Percentiles rank a stretch among this genome's conserved stretches.
Evolutionary conservation across 1,284 basidiomycete genomes (phyloP).

Genomic region (Ceraceosorus bombacis): DNA sequence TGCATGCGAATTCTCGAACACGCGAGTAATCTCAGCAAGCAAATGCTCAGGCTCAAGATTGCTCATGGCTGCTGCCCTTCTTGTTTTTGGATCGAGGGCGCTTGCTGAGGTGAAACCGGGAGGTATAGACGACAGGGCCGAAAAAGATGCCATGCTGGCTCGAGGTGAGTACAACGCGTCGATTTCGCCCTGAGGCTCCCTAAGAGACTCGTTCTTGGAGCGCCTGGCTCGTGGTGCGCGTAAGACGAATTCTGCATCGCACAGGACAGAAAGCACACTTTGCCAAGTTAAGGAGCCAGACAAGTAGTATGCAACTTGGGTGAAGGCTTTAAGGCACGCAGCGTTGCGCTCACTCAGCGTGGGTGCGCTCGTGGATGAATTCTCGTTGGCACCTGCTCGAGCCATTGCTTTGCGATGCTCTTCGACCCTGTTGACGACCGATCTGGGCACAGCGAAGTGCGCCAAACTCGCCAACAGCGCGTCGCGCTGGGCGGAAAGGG

Average conservation of each 20-base stretch:
- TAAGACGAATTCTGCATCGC: conserved; percentile 23
- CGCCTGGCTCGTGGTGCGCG: conserved; percentile 1
- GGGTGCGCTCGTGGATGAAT: conserved; percentile 1
- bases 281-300: conserved; percentile 86
- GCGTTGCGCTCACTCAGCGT: conserved; percentile 62
- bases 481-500: conserved; percentile 76
- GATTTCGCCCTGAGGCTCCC: neutral
- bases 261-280: conserved; percentile 63
- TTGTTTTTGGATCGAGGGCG: conserved; percentile 1
- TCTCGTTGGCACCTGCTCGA: conserved; percentile 1
- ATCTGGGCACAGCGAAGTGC: conserved; percentile 72
- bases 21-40: conserved; percentile 22
- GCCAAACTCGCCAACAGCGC: conserved; percentile 80
- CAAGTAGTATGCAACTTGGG: conserved; percentile 70
- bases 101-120: conserved; percentile 11
- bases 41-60: conserved; percentile 11
- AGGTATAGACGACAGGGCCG: conserved; percentile 9
- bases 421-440: conserved; percentile 1
- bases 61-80: conserved; percentile 6
- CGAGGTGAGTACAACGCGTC: conserved; percentile 2
- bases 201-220: neutral
- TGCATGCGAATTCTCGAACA: conserved; percentile 54
- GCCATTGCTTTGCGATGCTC: neutral
- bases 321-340: conserved; percentile 75
- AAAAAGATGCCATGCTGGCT: conserved; percentile 6